phyloP scores from a whole-genome alignment of 768 basidiomycete species.

The Leccinum incarnatum region DNA sequence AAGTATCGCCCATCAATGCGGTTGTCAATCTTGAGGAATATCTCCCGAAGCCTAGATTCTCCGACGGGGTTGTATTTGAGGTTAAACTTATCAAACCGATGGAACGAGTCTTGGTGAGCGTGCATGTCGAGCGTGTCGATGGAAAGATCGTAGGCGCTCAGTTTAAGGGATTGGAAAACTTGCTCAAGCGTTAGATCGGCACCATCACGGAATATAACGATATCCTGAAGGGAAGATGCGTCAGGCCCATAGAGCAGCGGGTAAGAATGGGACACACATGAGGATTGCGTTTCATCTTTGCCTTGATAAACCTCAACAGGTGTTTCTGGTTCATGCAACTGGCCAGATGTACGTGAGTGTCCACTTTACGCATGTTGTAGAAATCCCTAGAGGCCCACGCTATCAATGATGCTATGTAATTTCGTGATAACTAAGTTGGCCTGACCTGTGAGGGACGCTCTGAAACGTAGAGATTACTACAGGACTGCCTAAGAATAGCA shows the following conservation, averaged over 20 bases:
- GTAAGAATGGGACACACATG: slow-evolving; percentile 45
- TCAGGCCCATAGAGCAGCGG: not conserved
- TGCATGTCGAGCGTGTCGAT: slow-evolving; percentile 99
- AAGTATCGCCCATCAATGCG: slow-evolving; percentile 89
- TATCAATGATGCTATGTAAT: slow-evolving; percentile 3
- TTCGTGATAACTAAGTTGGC: not conserved
- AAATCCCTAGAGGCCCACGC: slow-evolving; percentile 68
- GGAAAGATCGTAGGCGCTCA: slow-evolving; percentile 96
- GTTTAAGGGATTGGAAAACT: slow-evolving; percentile 94
- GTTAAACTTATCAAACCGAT: slow-evolving; percentile 98
- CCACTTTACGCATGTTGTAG: slow-evolving; percentile 97
- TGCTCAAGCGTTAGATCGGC: slow-evolving; percentile 83
- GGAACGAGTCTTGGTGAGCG: slow-evolving; percentile 96
- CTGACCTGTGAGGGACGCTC: slow-evolving; percentile 34
- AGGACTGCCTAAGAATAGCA: not conserved
- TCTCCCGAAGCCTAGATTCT: slow-evolving; percentile 90
- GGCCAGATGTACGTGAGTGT: slow-evolving; percentile 98
- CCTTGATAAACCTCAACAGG: slow-evolving; percentile 95
- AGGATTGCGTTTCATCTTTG: slow-evolving; percentile 91
- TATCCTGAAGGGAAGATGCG: slow-evolving; percentile 57
- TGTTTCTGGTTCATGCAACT: slow-evolving; percentile 99
- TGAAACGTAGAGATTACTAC: slow-evolving; percentile 11
- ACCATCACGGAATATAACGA: slow-evolving; percentile 94
- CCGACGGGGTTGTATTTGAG: slow-evolving; percentile 97
- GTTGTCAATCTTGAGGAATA: slow-evolving; percentile 98